Conservation (phyloP, 371 early-diverging fungal genomes). For the Umbelopsis sp. region DNA sequence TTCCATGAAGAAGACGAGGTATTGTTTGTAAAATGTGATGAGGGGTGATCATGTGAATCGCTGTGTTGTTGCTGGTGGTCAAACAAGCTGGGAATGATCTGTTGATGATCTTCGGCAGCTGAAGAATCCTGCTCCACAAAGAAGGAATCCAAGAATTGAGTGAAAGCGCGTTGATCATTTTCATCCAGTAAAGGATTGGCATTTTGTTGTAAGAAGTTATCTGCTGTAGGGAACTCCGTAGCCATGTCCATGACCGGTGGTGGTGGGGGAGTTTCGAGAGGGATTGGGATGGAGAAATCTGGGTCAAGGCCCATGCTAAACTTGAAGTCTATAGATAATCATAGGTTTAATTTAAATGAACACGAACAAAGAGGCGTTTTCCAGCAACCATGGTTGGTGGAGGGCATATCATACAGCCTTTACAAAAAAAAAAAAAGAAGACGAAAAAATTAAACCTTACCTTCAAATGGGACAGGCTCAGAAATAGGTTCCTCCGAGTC, state of each 20-base stretch:
- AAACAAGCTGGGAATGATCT: slow-evolving; percentile 3
- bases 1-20: not conserved
- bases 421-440: too few relatives aligned
- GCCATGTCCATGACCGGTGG: slow-evolving; percentile 9
- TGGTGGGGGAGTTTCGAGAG: slow-evolving; percentile 31
- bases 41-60: slow-evolving; percentile 13
- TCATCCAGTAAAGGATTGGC: slow-evolving; percentile 39
- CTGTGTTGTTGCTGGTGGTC: not conserved
- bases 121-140: slow-evolving; percentile 40
- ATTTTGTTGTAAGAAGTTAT: slow-evolving; percentile 11
- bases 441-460: slow-evolving; percentile 3
- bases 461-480: slow-evolving; percentile 56
- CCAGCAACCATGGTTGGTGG: not conserved
- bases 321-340: slow-evolving; percentile 38
- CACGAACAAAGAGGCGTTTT: not conserved
- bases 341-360: not conserved
- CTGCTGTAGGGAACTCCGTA: slow-evolving; percentile 10
- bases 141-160: slow-evolving; percentile 48
- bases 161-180: slow-evolving; percentile 46
- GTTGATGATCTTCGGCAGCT: not conserved
- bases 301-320: slow-evolving; percentile 54
- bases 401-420: too few relatives aligned
- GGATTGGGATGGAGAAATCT: slow-evolving; percentile 49
- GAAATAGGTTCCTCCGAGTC: slow-evolving; percentile 26
- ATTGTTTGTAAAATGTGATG: not conserved